Base-by-base conservation (phyloP, 2,329 filamentous ascomycete species). In the Colletotrichum cuscutae region DNA sequence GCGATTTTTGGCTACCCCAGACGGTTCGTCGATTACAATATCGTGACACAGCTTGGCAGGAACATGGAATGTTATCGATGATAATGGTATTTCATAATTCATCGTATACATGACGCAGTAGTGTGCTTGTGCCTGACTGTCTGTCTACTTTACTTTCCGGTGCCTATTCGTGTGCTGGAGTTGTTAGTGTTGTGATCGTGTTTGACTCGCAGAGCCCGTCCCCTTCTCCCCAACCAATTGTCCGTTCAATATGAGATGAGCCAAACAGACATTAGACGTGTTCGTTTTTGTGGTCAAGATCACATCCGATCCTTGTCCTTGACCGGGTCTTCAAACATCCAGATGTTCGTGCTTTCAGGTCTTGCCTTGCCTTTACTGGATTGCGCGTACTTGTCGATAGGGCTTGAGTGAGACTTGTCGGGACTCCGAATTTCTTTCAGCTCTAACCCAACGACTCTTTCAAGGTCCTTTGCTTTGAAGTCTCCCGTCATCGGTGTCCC, bases 401-500 rank as follows among this genome's bases (percentile, higher is more conserved):
- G 60, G 0, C 60, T 62, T 15, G 19, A 19, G 6, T 49, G 42
- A 13, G 60, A 11, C 11, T 63, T 65, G 11, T 56, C 52, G 4
- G 62, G 62, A 7, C 30, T 65, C 2, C 9, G 49, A 2, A 65
- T 49, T 0, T 35, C 54, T 11, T 42, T 62, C 15, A 72, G 13
- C 8, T 72, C 70, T 11, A 65, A 5, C 1, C 42, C 35, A 15
- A 56, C 24, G 1, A 46, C 22, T 12, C 42, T 68, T 19, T 72
- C 56, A 1, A 70, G 28, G n/a, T 65, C 54, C 7, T 37, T 35
- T 19, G 30, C 24, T 12, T 61, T 70, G 60, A 70, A 70, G 3
- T 69, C 60, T 3, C 24, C 22, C 13, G 13, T 28, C 32, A 26
- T 56, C 5, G 66, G 70, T 19, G 70, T 65, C 1, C 65, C 7